Percentiles rank a stretch among this genome's conserved stretches.
phyloP scores from a whole-genome alignment of 2,329 filamentous ascomycete species.

The Corniculantispora saksenae region DNA sequence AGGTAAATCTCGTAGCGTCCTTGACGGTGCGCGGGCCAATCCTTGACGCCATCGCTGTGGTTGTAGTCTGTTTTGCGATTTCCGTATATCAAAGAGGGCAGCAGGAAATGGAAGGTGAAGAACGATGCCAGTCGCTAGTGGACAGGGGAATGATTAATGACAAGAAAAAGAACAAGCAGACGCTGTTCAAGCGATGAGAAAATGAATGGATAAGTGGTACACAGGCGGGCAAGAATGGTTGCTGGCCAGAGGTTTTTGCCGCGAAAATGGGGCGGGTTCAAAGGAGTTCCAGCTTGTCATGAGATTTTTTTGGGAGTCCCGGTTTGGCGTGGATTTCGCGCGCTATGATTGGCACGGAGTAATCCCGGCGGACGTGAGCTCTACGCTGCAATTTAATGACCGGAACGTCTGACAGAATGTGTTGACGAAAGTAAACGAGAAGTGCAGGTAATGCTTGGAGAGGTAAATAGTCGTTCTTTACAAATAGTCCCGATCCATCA shows the following conservation, averaged over 20 bases:
- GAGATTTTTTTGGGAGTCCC: constrained; percentile 21
- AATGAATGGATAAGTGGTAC: not conserved
- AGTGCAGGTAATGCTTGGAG: too few relatives aligned
- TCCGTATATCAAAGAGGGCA: not conserved
- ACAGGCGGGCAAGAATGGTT: not conserved
- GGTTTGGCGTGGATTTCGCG: constrained; percentile 19
- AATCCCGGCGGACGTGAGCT: constrained; percentile 12
- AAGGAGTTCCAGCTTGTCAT: constrained; percentile 18
- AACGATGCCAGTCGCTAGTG: too few relatives aligned
- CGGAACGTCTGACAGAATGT: not conserved
- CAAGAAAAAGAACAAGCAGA: too few relatives aligned
- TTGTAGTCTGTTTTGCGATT: not conserved
- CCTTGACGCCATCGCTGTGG: constrained; percentile 43
- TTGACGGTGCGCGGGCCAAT: constrained; percentile 67
- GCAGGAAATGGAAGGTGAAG: not conserved
- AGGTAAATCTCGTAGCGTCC: constrained; percentile 73
- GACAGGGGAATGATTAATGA: too few relatives aligned
- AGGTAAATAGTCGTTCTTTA: too few relatives aligned
- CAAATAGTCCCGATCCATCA: too few relatives aligned
- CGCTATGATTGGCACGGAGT: constrained; percentile 21
- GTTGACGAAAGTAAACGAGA: not conserved
- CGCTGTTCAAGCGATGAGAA: too few relatives aligned
- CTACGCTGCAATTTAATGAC: constrained; percentile 6
- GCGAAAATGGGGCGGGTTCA: constrained; percentile 17
- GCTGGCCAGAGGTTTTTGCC: constrained; percentile 9